Conservation (phyloP, 2,329 filamentous ascomycete genomes). For the Dendryphion nanum region DNA sequence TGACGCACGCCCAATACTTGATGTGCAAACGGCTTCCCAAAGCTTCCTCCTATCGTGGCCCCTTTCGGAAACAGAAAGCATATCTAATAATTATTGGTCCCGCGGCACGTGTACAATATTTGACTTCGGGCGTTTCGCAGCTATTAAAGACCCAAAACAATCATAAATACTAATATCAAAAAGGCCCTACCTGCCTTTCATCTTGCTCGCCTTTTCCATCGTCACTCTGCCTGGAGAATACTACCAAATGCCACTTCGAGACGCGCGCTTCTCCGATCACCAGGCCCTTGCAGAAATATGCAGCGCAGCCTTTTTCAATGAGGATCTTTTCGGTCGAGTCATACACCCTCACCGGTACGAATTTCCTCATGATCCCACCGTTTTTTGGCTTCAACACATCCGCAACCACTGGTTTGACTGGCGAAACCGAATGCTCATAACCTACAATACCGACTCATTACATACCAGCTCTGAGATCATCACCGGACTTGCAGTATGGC, state of each 20-base stretch:
- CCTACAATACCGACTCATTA: conserved; percentile 4
- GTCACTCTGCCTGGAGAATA: too few species aligned
- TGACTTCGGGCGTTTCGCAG: too few species aligned
- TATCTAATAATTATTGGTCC: too few species aligned
- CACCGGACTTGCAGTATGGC: conserved; percentile 19
- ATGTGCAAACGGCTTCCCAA: too few species aligned
- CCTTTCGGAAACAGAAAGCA: too few species aligned
- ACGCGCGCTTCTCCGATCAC: conserved; percentile 9
- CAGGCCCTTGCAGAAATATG: conserved; percentile 16
- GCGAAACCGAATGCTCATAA: conserved; percentile 12
- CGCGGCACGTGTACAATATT: too few species aligned
- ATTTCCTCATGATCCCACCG: conserved; percentile 21
- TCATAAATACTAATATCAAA: too few species aligned
- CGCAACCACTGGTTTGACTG: conserved; percentile 15
- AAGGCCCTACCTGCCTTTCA: too few species aligned
- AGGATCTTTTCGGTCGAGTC: conserved; percentile 24
- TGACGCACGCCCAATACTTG: too few species aligned
- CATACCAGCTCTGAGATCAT: conserved; percentile 11
- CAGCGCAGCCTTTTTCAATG: conserved; percentile 27
- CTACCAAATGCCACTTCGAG: conserved; percentile 13
- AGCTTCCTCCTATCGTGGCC: too few species aligned
- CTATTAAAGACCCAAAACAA: too few species aligned
- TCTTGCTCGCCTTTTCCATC: too few species aligned
- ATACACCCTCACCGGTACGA: conserved; percentile 26
- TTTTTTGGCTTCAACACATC: conserved; percentile 21